These are phyloP conservation scores for Capsicum pubescens DNA, from an alignment of 257 asterid genomes.

Conservation along the genomic window DNA sequence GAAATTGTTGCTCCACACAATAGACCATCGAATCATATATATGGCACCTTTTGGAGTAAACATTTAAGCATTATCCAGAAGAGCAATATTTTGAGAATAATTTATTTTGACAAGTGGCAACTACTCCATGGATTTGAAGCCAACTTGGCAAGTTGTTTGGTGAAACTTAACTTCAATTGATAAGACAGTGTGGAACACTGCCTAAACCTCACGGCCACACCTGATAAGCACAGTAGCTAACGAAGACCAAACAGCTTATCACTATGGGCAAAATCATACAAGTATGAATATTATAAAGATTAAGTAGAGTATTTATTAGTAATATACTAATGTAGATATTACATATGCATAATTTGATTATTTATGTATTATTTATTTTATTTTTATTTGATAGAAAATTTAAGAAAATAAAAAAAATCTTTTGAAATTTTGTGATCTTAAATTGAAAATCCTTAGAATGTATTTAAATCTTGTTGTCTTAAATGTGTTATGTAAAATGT, in stretches of 20 bases:
- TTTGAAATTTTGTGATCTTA: too few species aligned
- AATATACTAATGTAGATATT: too few species aligned
- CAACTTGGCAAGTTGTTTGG: slow-evolving; percentile 20
- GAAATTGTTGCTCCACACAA: neutral
- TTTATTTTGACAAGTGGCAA: slow-evolving; percentile 28
- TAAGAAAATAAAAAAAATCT: too few species aligned
- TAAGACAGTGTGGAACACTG: neutral
- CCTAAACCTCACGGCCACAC: neutral
- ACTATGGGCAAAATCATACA: too few species aligned
- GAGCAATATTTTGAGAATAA: neutral
- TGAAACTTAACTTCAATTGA: neutral
- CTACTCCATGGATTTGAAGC: neutral
- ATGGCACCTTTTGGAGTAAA: neutral
- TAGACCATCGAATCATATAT: neutral
- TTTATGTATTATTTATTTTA: too few species aligned
- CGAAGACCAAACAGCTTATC: neutral
- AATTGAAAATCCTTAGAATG: too few species aligned
- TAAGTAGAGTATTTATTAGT: too few species aligned
- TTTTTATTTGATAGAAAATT: too few species aligned
- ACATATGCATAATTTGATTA: too few species aligned
- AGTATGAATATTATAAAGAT: too few species aligned
- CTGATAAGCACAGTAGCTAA: neutral
- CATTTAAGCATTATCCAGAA: neutral
- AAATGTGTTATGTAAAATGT: too few species aligned
- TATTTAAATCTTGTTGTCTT: too few species aligned